Conservation (phyloP, 2,329 filamentous ascomycete species). For the Pseudogymnoascus sp. region DNA sequence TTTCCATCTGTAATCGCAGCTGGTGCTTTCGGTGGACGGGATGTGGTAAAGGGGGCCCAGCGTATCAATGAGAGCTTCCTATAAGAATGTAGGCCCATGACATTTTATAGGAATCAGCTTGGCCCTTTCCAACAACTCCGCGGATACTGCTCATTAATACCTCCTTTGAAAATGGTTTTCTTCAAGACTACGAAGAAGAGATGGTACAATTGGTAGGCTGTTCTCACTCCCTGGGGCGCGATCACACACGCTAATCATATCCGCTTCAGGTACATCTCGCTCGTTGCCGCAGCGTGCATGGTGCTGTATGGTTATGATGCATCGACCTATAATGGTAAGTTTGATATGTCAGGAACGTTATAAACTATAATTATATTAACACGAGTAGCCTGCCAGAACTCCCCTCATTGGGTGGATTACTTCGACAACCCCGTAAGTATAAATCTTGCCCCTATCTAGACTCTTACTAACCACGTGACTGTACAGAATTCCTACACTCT, state of each 20-base stretch:
- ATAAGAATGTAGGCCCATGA: constrained; percentile 2
- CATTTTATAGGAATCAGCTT: neutral
- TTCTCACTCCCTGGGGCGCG: neutral
- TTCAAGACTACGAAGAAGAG: neutral
- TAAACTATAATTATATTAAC: neutral
- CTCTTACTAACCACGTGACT: constrained; percentile 19
- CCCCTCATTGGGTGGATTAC: constrained; percentile 58
- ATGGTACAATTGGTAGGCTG: constrained; percentile 5
- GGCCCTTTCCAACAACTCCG: neutral
- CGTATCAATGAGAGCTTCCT: neutral
- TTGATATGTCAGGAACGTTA: neutral
- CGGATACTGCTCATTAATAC: neutral
- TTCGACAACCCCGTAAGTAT: constrained; percentile 39
- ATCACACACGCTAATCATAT: neutral
- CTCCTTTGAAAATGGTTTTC: neutral
- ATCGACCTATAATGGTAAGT: constrained; percentile 60
- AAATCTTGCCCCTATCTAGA: neutral
- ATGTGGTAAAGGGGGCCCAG: neutral
- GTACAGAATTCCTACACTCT: constrained; percentile 35
- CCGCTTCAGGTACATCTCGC: constrained; percentile 53
- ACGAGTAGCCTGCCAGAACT: constrained; percentile 45
- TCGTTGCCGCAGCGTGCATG: constrained; percentile 67
- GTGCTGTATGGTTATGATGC: constrained; percentile 70
- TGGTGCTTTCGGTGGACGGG: neutral
- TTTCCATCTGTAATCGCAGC: neutral